A percentile compares a stretch with the other conserved stretches of the same genome.
These are phyloP conservation scores for Vickermania ingenoplastis DNA, from an alignment of 208 protist genomes.

Conservation along the genomic window DNA sequence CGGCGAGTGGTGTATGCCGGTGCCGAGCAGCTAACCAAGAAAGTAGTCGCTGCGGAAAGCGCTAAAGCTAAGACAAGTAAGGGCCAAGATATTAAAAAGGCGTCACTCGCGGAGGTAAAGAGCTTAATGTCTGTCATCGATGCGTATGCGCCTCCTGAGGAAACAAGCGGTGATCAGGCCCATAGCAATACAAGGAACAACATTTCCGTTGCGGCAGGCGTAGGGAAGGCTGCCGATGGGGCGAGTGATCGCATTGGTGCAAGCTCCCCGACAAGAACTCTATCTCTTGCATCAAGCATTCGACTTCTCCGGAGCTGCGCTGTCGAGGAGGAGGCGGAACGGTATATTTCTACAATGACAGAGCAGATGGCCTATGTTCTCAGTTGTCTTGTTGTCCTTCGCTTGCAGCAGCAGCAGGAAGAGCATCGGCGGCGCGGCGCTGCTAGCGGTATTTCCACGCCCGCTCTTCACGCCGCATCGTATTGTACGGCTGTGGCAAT, in stretches of 20 bases:
- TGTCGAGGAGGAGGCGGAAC: slow-evolving; percentile 43
- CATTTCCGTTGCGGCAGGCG: not conserved
- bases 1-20: slow-evolving; percentile 44
- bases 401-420: slow-evolving; percentile 33
- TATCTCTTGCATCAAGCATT: slow-evolving; percentile 39
- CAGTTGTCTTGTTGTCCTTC: slow-evolving; percentile 64
- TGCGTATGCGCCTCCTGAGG: not conserved
- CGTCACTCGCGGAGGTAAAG: not conserved
- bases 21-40: slow-evolving; percentile 1
- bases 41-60: not conserved
- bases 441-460: slow-evolving; percentile 5
- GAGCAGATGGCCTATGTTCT: slow-evolving; percentile 71
- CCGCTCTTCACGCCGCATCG: not conserved
- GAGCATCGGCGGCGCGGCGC: slow-evolving; percentile 13
- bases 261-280: not conserved
- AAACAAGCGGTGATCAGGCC: not conserved
- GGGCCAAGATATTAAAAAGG: not conserved
- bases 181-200: not conserved
- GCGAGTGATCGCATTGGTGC: not conserved
- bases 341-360: slow-evolving; percentile 49
- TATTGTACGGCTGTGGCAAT: not conserved
- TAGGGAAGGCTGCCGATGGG: not conserved
- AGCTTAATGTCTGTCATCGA: not conserved
- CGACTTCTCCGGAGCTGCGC: slow-evolving; percentile 24
- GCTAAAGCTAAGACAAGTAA: not conserved